These are phyloP conservation scores for Fusarium guadeloupense DNA, from an alignment of 2,329 filamentous ascomycete species.

Conservation along the genomic window DNA sequence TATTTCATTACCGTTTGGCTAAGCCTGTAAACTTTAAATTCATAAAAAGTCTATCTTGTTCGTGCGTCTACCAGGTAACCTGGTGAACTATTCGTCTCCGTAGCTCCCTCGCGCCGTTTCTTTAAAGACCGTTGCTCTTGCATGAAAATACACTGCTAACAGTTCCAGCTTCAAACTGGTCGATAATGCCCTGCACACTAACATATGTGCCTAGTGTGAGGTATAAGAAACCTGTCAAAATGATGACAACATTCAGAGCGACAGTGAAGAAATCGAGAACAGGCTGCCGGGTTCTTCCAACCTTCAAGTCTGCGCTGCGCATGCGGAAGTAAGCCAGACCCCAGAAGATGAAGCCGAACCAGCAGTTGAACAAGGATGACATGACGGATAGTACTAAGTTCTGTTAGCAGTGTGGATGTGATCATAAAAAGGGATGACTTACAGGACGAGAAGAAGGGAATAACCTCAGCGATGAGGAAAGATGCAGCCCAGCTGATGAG, in stretches of 20 bases:
- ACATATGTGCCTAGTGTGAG: conserved; percentile 83
- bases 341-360: conserved; percentile 97
- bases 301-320: conserved; percentile 68
- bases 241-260: conserved; percentile 76
- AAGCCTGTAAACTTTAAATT: no score
- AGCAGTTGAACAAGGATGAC: conserved; percentile 89
- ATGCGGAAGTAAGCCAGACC: conserved; percentile 81
- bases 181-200: conserved; percentile 76
- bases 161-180: conserved; percentile 71
- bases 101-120: no score
- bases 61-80: no score
- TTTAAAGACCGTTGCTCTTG: conserved; percentile 70
- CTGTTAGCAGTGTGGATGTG: not conserved
- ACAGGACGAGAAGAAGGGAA: conserved; percentile 88
- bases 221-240: conserved; percentile 79
- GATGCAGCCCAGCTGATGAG: conserved; percentile 76
- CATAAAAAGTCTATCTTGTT: no score
- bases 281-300: conserved; percentile 60
- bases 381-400: conserved; percentile 69
- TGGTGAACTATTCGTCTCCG: no score
- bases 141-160: conserved; percentile 82
- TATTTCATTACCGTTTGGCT: no score
- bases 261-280: conserved; percentile 63
- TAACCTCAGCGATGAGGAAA: conserved; percentile 90
- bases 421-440: conserved; percentile 35